Evolutionary conservation across 768 basidiomycete genomes (phyloP).

Genomic region (Russula abietina): DNA sequence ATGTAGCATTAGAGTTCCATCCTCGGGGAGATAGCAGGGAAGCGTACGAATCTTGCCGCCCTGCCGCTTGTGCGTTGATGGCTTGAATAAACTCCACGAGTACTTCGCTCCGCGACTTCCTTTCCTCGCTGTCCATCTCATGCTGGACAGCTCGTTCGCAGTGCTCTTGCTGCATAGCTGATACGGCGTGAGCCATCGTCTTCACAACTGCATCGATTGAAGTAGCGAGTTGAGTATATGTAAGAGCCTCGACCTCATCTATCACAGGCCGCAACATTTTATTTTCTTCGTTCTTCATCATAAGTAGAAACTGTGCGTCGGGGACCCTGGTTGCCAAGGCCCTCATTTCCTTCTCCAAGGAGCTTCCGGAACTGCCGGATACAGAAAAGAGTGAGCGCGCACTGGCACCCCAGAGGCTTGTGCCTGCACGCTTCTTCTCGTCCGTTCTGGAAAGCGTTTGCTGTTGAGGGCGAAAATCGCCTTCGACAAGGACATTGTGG

Average conservation of each 20-base stretch:
- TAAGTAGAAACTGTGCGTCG: constrained; percentile 16
- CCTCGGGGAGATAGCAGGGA: too few species aligned
- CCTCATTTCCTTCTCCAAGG: constrained; percentile 15
- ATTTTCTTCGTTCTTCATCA: background rate
- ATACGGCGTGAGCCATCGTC: constrained; percentile 4
- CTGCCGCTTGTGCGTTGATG: background rate
- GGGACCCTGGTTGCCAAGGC: background rate
- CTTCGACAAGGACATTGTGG: background rate
- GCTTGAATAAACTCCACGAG: constrained; percentile 10
- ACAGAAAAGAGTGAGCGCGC: background rate
- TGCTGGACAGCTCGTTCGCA: constrained; percentile 10
- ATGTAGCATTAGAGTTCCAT: background rate
- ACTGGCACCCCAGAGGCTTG: background rate
- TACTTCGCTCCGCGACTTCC: background rate
- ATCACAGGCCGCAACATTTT: background rate
- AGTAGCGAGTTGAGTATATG: constrained; percentile 1
- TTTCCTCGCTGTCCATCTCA: constrained; percentile 9
- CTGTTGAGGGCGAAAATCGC: constrained; percentile 1
- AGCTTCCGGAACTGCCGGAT: background rate
- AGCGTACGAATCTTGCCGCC: constrained; percentile 10
- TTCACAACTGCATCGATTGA: constrained; percentile 5
- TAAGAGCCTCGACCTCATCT: background rate
- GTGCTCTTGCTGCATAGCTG: constrained; percentile 10
- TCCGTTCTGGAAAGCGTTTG: background rate
- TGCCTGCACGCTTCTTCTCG: background rate